Evolutionary conservation across 352 stramenopile species (phyloP).

Genomic region (Nothophytophthora sp.): DNA sequence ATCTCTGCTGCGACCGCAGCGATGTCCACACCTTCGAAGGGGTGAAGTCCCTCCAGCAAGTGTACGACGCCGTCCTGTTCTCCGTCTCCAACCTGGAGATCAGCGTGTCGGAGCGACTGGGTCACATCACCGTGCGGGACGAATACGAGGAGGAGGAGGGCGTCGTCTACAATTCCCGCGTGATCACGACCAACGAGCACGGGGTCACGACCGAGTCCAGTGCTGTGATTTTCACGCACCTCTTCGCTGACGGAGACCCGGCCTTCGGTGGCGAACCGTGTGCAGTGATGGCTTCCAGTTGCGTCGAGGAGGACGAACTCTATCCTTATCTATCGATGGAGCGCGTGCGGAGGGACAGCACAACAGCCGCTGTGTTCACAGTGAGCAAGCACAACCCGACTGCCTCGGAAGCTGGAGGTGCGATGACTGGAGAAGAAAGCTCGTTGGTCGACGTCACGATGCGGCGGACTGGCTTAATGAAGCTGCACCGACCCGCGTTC

Average conservation of each 20-base stretch:
- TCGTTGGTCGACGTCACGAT: background rate
- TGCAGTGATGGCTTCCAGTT: slow-evolving; percentile 25
- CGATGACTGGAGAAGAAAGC: background rate
- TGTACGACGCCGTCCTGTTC: slow-evolving; percentile 35
- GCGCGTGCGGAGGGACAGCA: slow-evolving; percentile 20
- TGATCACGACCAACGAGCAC: slow-evolving; percentile 13
- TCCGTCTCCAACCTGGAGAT: slow-evolving; percentile 36
- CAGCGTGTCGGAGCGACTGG: slow-evolving; percentile 30
- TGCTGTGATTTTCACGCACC: slow-evolving; percentile 18
- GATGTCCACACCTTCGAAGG: slow-evolving; percentile 25
- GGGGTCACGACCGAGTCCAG: slow-evolving; percentile 23
- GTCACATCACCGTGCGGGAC: slow-evolving; percentile 23
- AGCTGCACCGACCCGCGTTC: slow-evolving; percentile 5
- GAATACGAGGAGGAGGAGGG: slow-evolving; percentile 17
- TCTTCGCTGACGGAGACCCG: slow-evolving; percentile 2
- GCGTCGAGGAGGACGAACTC: slow-evolving; percentile 29
- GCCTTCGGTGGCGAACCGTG: slow-evolving; percentile 9
- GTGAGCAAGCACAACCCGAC: background rate
- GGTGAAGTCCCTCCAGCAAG: slow-evolving; percentile 20
- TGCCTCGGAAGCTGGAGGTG: background rate
- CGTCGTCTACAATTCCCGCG: slow-evolving; percentile 10
- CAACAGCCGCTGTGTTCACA: slow-evolving; percentile 15
- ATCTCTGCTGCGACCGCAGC: slow-evolving; percentile 21
- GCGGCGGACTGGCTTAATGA: slow-evolving; percentile 2
- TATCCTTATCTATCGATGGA: slow-evolving; percentile 23